Evolutionary conservation across 306 rosid genomes (phyloP), one percentile per base, ranked within the genome.

Genomic region (Herpetospermum pedunculosum): DNA sequence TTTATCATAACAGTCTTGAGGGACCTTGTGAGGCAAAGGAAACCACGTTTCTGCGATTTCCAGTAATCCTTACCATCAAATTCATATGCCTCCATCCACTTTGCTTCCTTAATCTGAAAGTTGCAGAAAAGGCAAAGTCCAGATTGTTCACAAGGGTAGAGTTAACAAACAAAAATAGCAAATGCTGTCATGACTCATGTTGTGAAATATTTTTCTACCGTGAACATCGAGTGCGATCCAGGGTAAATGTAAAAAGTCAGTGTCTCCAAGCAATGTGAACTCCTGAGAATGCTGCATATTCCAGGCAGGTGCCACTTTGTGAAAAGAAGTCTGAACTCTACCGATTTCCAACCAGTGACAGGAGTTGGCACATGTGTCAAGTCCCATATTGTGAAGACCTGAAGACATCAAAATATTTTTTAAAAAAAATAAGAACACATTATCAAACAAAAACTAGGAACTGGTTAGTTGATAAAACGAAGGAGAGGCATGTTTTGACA

Each of bases 291-390:
- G 72, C 52, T 65, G 50, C 72, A 65, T 37, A 65, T 65, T 65
- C 72, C 72, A 65, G 72, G 49, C 30, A 65, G 8, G 32, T 65
- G 72, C 72, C 72, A 65, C 72, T 38, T 38, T 40, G 72, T 65
- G 10, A 40, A 25, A 38, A 65, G 50, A 23, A 65, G 48, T 41
- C 34, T 65, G 72, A 65, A 37, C 43, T 65, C 50, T 41, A 65
- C 15, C 21, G 18, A 3, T 13, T 38, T 65, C 72, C 72, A 65
- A 65, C 72, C 72, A 65, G 50, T 9, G 30, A 12, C n/a, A 65
- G 34, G 72, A 65, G 16, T 37, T 21, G 72, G 50, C 5, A 65
- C 50, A n/a, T 13, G 9, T 38, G 72, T 65, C 72, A 65, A 40
- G 1, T 40, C 19, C 50, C 72, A 65, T 37, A 65, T 65, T 8